These are phyloP conservation scores for Suillus placidus DNA, from an alignment of 768 basidiomycete genomes.

Conservation along the genomic window DNA sequence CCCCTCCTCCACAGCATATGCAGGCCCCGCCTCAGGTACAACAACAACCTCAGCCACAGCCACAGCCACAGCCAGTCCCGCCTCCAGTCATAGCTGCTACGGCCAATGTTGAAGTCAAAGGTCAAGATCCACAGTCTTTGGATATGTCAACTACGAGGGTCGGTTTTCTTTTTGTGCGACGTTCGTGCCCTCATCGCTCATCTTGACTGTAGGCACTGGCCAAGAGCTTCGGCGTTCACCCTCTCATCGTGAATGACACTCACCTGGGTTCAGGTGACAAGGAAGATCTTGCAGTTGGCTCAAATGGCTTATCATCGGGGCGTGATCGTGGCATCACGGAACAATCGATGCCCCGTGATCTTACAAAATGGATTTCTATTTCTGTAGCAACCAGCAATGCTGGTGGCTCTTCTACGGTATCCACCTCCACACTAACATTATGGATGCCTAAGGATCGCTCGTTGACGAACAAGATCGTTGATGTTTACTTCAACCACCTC, in stretches of 20 bases:
- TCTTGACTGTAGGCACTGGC: constrained; percentile 56
- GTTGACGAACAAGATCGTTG: constrained; percentile 62
- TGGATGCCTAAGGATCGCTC: constrained; percentile 80
- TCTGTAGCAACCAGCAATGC: constrained; percentile 51
- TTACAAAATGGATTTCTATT: constrained; percentile 61
- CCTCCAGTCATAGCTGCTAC: constrained; percentile 26
- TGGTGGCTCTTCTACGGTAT: constrained; percentile 17
- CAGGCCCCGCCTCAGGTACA: constrained; percentile 39
- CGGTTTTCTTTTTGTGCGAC: constrained; percentile 16
- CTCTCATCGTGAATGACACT: constrained; percentile 67
- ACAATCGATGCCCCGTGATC: constrained; percentile 59
- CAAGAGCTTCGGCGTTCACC: constrained; percentile 77
- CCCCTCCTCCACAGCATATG: constrained; percentile 36
- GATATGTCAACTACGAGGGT: constrained; percentile 77
- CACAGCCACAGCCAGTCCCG: constrained; percentile 33
- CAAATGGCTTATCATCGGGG: constrained; percentile 67
- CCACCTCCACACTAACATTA: constrained; percentile 41
- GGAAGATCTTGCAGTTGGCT: constrained; percentile 80
- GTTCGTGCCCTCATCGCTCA: constrained; percentile 11
- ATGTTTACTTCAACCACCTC: constrained; percentile 76
- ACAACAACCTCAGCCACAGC: constrained; percentile 38
- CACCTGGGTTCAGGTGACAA: constrained; percentile 58
- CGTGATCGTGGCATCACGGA: constrained; percentile 64
- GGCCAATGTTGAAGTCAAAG: constrained; percentile 52
- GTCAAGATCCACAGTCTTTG: constrained; percentile 77